Evolutionary conservation across 768 basidiomycete genomes (phyloP).

Genomic region (Pleurotus giganteus): DNA sequence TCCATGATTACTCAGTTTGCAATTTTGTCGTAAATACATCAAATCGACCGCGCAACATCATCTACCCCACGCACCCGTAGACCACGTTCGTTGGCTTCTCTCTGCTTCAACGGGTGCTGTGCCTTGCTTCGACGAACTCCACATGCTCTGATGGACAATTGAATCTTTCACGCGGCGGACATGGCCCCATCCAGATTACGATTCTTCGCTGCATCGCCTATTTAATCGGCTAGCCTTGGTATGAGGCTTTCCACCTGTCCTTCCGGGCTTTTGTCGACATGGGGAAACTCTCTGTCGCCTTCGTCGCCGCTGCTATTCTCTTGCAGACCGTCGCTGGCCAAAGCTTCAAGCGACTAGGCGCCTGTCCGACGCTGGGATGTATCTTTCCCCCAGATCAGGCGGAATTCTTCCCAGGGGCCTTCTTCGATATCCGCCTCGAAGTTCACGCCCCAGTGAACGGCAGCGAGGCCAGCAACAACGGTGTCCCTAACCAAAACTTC

Average conservation of each 20-base stretch:
- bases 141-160: conserved; percentile 6
- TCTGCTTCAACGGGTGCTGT: not conserved
- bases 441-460: conserved; percentile 15
- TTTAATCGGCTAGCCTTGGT: not conserved
- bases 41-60: not conserved
- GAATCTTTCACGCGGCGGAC: not conserved
- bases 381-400: conserved; percentile 16
- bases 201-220: not conserved
- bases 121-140: not conserved
- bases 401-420: conserved; percentile 14
- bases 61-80: not conserved
- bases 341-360: conserved; percentile 13
- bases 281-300: not conserved
- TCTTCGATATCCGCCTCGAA: conserved; percentile 15
- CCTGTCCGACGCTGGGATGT: conserved; percentile 15
- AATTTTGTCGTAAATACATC: not conserved
- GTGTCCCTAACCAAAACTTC: conserved; percentile 13
- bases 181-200: not conserved
- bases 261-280: not conserved
- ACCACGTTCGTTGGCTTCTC: conserved; percentile 1
- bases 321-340: conserved; percentile 9
- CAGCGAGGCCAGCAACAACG: conserved; percentile 12
- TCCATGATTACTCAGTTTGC: not conserved
- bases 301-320: not conserved
- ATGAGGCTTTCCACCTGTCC: not conserved